Evolutionary conservation across 1,284 basidiomycete genomes (phyloP).

Genomic region (Coriolopsis trogii): DNA sequence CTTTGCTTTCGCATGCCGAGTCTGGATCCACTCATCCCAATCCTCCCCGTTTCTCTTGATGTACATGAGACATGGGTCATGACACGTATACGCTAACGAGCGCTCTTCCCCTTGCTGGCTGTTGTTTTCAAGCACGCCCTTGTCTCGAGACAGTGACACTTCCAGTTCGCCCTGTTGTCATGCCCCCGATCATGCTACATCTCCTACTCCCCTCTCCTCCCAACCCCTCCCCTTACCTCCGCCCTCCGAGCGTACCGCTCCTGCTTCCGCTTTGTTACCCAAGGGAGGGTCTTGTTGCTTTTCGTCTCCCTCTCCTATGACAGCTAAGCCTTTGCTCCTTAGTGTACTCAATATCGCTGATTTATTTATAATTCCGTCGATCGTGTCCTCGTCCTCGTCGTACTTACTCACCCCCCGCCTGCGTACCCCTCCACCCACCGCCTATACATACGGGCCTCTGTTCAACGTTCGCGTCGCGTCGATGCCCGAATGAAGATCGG

Average conservation of each 20-base stretch:
- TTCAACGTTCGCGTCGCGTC: too few species aligned
- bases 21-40: constrained; percentile 20
- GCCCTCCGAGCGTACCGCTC: not conserved
- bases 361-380: constrained; percentile 28
- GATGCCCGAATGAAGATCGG: too few species aligned
- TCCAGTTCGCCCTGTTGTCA: not conserved
- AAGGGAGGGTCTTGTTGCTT: constrained; percentile 18
- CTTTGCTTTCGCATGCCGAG: constrained; percentile 16
- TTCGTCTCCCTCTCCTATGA: constrained; percentile 9
- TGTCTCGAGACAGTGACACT: constrained; percentile 13
- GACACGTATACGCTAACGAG: constrained; percentile 13
- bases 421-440: too few species aligned
- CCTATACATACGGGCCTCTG: too few species aligned
- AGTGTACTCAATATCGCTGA: constrained; percentile 26
- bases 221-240: not conserved
- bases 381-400: constrained; percentile 1
- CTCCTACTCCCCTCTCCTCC: not conserved
- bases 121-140: constrained; percentile 1
- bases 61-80: constrained; percentile 22
- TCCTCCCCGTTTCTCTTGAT: constrained; percentile 12
- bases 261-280: constrained; percentile 12
- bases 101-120: constrained; percentile 9
- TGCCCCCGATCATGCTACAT: not conserved
- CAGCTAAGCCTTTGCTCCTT: constrained; percentile 3
- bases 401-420: not conserved